Conservation (phyloP, 164 flowering plant genomes). For the Magnolia officinalis region DNA sequence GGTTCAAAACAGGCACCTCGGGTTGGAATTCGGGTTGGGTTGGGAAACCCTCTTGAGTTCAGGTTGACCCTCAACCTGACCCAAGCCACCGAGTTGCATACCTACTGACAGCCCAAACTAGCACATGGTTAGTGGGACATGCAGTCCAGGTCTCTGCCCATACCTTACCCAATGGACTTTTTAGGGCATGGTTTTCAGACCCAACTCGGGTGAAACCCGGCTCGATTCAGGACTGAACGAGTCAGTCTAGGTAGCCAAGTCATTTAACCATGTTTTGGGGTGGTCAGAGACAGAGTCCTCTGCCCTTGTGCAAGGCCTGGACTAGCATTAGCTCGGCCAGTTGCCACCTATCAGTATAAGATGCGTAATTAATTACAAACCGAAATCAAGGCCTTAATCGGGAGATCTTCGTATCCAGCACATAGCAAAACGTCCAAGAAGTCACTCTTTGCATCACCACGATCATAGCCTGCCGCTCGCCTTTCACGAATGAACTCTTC, state of each 20-base stretch:
- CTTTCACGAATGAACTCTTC: constrained; percentile 18
- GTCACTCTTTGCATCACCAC: constrained; percentile 1
- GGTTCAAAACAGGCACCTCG: neutral
- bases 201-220: no score
- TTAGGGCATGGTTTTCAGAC: no score
- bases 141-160: no score
- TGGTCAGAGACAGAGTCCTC: neutral
- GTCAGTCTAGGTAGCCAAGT: neutral
- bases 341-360: neutral
- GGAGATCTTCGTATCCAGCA: constrained; percentile 13
- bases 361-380: constrained; percentile 1
- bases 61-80: neutral
- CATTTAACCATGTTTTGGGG: neutral
- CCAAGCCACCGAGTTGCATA: neutral
- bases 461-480: neutral
- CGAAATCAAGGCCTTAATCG: constrained; percentile 20
- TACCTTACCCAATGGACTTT: no score
- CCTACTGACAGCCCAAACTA: no score
- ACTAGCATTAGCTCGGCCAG: no score
- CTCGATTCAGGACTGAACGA: neutral
- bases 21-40: neutral
- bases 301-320: neutral
- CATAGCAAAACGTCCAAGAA: constrained; percentile 20
- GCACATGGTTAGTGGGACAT: no score
- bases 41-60: neutral